Evolutionary conservation across 2,329 filamentous ascomycete genomes (phyloP).

Genomic region (Cadophora sp.): DNA sequence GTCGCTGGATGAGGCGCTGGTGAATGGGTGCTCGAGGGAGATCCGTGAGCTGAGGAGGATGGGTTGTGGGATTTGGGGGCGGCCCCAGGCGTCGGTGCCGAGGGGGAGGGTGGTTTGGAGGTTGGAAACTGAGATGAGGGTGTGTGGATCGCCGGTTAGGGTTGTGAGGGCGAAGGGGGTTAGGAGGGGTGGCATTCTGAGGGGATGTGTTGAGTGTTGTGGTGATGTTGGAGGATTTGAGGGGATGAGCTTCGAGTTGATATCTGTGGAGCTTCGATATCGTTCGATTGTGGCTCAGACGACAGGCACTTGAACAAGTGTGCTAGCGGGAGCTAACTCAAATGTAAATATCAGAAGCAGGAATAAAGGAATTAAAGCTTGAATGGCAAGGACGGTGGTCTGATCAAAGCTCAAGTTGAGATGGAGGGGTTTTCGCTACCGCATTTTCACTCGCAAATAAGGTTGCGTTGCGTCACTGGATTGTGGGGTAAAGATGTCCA

Average conservation of each 20-base stretch:
- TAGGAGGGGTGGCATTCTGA: constrained; percentile 23
- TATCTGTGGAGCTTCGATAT: not conserved
- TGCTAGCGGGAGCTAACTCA: not conserved
- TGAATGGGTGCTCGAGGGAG: constrained; percentile 60
- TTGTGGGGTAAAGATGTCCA: not conserved
- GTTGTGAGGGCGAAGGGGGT: constrained; percentile 27
- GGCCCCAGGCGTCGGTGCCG: constrained; percentile 61
- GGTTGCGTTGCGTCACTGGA: not conserved
- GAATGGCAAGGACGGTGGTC: not conserved
- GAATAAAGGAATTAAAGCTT: not conserved
- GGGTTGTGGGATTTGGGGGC: constrained; percentile 62
- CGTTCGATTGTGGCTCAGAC: not conserved
- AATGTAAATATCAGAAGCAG: not conserved
- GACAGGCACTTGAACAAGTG: not conserved
- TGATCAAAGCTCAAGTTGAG: not conserved
- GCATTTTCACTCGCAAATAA: not conserved
- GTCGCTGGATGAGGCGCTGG: constrained; percentile 61
- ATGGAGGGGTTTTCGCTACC: not conserved
- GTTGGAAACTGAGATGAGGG: constrained; percentile 66
- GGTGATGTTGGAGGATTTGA: not conserved
- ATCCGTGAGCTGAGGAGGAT: constrained; percentile 65
- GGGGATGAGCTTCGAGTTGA: not conserved
- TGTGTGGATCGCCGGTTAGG: constrained; percentile 50
- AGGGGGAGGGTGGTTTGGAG: constrained; percentile 59
- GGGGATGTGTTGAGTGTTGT: not conserved